phyloP scores from a whole-genome alignment of 768 basidiomycete genomes.

The Collybia nuda region DNA sequence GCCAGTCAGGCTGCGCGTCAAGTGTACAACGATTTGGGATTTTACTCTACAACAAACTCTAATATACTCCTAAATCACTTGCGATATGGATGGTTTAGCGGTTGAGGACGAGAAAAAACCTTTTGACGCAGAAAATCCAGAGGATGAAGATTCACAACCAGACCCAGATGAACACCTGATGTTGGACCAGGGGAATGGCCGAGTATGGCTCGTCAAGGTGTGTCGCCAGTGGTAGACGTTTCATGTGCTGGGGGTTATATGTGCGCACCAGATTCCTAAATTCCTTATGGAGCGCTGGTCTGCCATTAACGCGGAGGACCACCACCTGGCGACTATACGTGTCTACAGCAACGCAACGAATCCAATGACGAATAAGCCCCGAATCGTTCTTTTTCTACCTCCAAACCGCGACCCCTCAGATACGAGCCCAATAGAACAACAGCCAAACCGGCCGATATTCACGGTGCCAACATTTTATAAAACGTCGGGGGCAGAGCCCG shows the following conservation, averaged over 20 bases:
- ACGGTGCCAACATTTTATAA: constrained; percentile 28
- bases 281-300: constrained; percentile 87
- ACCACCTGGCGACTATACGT: constrained; percentile 83
- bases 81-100: constrained; percentile 9
- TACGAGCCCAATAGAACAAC: constrained; percentile 13
- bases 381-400: constrained; percentile 68
- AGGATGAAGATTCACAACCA: constrained; percentile 59
- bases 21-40: too few relatives aligned
- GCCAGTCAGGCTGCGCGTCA: too few relatives aligned
- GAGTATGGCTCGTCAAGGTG: constrained; percentile 88
- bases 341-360: constrained; percentile 60
- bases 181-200: constrained; percentile 69
- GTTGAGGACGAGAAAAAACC: constrained; percentile 71
- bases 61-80: neutral
- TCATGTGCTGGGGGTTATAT: too few relatives aligned
- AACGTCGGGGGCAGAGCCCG: constrained; percentile 42
- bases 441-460: constrained; percentile 37
- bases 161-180: constrained; percentile 85
- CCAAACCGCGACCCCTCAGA: constrained; percentile 48
- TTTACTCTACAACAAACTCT: too few relatives aligned
- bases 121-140: constrained; percentile 53
- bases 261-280: constrained; percentile 66
- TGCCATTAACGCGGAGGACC: constrained; percentile 67
- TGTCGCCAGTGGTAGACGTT: constrained; percentile 13
- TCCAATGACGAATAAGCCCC: constrained; percentile 46